Percentiles rank a stretch among this genome's conserved stretches.
Conservation (phyloP, 345 rosid genomes). For the Rhodamnia argentea region DNA sequence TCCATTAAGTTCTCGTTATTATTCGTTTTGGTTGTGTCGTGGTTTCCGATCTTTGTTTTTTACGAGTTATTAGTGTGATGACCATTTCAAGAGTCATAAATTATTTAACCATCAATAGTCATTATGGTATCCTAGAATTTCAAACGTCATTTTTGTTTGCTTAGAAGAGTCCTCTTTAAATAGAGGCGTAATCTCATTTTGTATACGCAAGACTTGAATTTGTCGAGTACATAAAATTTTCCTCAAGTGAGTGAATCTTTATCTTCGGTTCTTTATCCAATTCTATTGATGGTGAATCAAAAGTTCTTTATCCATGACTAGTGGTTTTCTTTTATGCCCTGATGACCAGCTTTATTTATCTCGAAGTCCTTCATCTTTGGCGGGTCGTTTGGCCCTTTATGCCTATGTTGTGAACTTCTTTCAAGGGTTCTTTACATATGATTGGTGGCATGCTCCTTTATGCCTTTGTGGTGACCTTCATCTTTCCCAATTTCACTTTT, state of each 20-base stretch:
- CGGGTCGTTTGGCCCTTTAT: not conserved
- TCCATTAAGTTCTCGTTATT: not conserved
- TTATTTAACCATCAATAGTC: not conserved
- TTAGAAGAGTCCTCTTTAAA: not conserved
- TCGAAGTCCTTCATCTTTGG: not conserved
- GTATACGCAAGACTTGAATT: not conserved
- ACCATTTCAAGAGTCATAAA: not conserved
- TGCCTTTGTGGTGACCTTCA: not conserved
- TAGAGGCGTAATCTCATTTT: not conserved
- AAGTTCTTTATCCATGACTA: not conserved
- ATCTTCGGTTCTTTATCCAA: not conserved
- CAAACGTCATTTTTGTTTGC: not conserved
- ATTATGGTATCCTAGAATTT: not conserved
- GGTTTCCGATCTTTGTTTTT: not conserved
- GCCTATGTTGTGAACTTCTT: not conserved
- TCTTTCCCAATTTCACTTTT: not conserved
- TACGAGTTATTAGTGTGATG: not conserved
- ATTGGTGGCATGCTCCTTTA: not conserved
- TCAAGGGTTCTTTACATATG: not conserved
- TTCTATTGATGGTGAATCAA: not conserved
- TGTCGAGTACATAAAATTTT: not conserved
- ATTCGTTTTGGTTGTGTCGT: not conserved
- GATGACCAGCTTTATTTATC: not conserved
- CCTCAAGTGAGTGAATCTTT: not conserved
- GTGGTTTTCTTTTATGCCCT: not conserved